phyloP scores from a whole-genome alignment of 371 early-diverging fungal species.

The Blakeslea trispora region DNA sequence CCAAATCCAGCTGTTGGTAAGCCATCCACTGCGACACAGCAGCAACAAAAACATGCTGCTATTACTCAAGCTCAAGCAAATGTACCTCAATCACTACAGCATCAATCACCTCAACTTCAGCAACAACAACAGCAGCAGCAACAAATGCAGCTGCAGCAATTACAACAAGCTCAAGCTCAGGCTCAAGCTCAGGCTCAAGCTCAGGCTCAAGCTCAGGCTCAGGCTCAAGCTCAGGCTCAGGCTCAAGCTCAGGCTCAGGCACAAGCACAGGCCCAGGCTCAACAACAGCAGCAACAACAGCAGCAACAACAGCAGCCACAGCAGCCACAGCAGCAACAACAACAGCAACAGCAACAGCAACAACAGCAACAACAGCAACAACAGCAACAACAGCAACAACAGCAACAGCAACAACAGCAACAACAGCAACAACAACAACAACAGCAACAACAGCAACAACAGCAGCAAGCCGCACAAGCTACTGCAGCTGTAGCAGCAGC shows the following conservation, averaged over 20 bases:
- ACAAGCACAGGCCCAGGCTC: slow-evolving; percentile 11
- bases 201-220: no score
- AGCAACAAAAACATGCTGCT: slow-evolving; percentile 13
- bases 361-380: slow-evolving; percentile 5
- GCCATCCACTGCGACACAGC: slow-evolving; percentile 10
- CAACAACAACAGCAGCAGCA: slow-evolving; percentile 30
- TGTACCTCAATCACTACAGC: slow-evolving; percentile 11
- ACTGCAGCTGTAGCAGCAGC: no score
- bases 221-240: not conserved
- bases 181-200: slow-evolving; percentile 1
- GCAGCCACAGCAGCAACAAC: slow-evolving; percentile 6
- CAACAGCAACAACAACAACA: slow-evolving; percentile 4
- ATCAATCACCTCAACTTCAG: slow-evolving; percentile 16
- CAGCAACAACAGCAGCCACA: slow-evolving; percentile 14
- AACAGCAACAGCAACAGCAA: slow-evolving; percentile 17
- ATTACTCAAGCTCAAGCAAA: not conserved
- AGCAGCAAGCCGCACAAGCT: not conserved
- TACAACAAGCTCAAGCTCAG: slow-evolving; percentile 3
- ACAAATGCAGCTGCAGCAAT: slow-evolving; percentile 19
- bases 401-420: slow-evolving; percentile 17
- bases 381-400: slow-evolving; percentile 17
- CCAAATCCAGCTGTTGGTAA: not conserved
- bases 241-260: slow-evolving; percentile 4
- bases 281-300: slow-evolving; percentile 20
- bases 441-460: slow-evolving; percentile 6